Evolutionary conservation across 2,329 filamentous ascomycete genomes (phyloP).

Genomic region (Fusarium mexicanum): DNA sequence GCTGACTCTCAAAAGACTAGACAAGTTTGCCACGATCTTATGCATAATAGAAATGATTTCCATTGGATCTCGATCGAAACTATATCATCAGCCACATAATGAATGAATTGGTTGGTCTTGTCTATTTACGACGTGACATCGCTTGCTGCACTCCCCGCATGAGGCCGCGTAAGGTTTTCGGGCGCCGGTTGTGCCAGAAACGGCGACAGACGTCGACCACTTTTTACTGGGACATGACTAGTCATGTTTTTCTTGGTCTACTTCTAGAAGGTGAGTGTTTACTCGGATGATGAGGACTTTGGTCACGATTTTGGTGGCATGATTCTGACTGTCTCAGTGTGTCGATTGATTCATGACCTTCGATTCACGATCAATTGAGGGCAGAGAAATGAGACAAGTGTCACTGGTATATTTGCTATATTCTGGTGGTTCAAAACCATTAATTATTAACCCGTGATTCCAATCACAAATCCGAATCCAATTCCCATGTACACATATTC

Average conservation of each 20-base stretch:
- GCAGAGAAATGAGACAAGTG: not conserved
- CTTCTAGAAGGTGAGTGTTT: slow-evolving; percentile 15
- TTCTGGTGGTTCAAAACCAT: slow-evolving; percentile 30
- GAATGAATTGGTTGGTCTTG: not conserved
- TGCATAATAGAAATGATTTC: slow-evolving; percentile 6
- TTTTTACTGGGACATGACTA: not conserved
- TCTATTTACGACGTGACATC: slow-evolving; percentile 11
- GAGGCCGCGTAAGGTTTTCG: slow-evolving; percentile 11
- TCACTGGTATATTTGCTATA: slow-evolving; percentile 31
- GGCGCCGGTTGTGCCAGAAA: slow-evolving; percentile 9
- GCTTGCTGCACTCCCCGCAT: slow-evolving; percentile 11
- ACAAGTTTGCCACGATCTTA: slow-evolving; percentile 14
- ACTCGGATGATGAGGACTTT: not conserved
- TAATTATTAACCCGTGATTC: slow-evolving; percentile 33
- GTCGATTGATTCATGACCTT: not conserved
- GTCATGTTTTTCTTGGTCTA: not conserved
- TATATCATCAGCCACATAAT: slow-evolving; percentile 9
- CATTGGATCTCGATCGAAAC: slow-evolving; percentile 15
- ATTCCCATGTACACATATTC: slow-evolving; percentile 11
- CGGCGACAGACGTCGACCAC: slow-evolving; percentile 25
- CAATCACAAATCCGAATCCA: slow-evolving; percentile 7
- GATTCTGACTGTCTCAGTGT: slow-evolving; percentile 6
- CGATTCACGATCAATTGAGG: not conserved
- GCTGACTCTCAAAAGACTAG: not conserved
- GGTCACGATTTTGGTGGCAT: slow-evolving; percentile 1